Evolutionary conservation across 2,329 filamentous ascomycete species (phyloP).

Genomic region (Calycina herbarum): DNA sequence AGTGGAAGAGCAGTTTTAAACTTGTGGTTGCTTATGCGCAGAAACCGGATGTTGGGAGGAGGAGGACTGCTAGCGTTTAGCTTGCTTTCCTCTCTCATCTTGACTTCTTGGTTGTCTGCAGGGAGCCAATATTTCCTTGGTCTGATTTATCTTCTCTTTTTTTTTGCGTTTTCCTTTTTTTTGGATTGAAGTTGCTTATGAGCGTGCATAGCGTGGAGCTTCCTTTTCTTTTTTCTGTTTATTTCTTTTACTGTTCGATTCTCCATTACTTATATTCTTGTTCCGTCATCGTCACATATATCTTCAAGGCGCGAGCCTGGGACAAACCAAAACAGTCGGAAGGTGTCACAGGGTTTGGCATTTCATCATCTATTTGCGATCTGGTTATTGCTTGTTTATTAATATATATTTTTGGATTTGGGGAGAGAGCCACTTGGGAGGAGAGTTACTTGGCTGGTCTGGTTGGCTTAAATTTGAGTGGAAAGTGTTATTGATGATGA

Average conservation of each 20-base stretch:
- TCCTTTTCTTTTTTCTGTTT: neutral
- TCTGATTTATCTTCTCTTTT: neutral
- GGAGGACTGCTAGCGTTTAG: conserved; percentile 33
- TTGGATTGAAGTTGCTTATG: conserved; percentile 1
- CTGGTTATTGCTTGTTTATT: conserved; percentile 16
- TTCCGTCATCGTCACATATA: conserved; percentile 1
- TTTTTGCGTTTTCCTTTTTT: neutral
- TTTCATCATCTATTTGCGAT: conserved; percentile 12
- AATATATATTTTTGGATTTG: neutral
- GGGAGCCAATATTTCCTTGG: too few species aligned
- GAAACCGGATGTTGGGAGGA: conserved; percentile 33
- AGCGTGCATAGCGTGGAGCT: conserved; percentile 20
- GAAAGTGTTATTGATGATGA: neutral
- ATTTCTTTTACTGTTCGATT: neutral
- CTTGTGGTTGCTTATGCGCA: conserved; percentile 80
- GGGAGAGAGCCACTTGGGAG: conserved; percentile 5
- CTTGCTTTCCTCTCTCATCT: neutral
- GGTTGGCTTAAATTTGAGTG: neutral
- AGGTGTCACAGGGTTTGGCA: neutral
- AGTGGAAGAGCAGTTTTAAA: conserved; percentile 82
- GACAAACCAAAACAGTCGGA: neutral
- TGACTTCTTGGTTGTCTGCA: neutral
- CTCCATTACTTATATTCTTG: neutral
- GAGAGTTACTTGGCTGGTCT: conserved; percentile 4
- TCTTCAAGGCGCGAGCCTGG: conserved; percentile 20